Base-by-base conservation (phyloP, 805 yeast species). In the Diddensiella caesifluorescens region DNA sequence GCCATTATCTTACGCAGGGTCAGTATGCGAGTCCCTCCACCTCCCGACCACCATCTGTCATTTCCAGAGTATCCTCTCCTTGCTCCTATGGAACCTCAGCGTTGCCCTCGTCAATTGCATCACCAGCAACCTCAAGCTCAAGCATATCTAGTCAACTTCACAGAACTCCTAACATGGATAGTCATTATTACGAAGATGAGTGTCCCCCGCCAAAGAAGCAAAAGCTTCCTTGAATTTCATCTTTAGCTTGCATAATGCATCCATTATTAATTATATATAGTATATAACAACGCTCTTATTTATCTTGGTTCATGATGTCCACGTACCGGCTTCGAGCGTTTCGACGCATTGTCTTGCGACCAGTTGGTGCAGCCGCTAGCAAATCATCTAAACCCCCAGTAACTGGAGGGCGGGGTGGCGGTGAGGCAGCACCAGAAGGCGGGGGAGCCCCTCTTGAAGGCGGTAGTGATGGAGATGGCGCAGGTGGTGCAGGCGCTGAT, bases 241-340 rank as follows among this genome's bases (percentile, higher is more conserved):
- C 34, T 19, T 30, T 19, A 30, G 34, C 34, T 13, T 13, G 34
- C 7, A 13, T 19, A 15, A n/a, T n/a, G 16, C 7, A 9, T 13
- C 7, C 34, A 30, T 15, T 19, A 30, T 13, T 19, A 30, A 19
- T 19, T 30, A 30, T 9, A 9, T 30, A 9, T 9, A 18, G 9
- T 13, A 18, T 30, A 9, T 30, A 10, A 9, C 9, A n/a, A 23
- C 27, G 16, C 22, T 32, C 15, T 38, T 38, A 9, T 18, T 40
- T 18, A 35, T 48, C 38, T 23, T 49, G 49, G 39, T 47, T 51
- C 81, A 80, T 75, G 5, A 80, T 81, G 58, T 81, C 83, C 35
- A 81, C 85, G 54, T 81, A 81, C 4, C 77, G 69, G 49, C 68
- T 62, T 39, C 74, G 64, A n/a, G 73, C 72, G 6, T 80, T 80